Conservation (phyloP, 768 basidiomycete species). For the Mrakia gelida region DNA sequence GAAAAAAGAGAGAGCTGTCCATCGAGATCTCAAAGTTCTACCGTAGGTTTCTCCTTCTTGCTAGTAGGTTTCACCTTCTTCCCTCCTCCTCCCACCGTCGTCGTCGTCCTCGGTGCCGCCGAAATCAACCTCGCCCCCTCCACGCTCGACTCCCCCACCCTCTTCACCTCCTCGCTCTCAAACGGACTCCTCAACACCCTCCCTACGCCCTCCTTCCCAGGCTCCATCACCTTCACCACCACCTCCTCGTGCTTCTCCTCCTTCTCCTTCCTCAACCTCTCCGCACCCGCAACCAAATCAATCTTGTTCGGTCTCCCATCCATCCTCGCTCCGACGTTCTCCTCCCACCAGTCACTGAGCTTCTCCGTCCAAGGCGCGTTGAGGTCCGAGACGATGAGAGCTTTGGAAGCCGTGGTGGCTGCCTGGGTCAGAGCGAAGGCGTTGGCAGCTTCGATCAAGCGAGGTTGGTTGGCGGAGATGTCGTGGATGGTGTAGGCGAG, state of each 20-base stretch:
- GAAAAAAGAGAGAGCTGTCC: too few species aligned
- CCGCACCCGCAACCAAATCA: neutral
- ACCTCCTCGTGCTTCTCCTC: neutral
- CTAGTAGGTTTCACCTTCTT: neutral
- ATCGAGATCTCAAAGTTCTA: neutral
- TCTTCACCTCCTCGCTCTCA: neutral
- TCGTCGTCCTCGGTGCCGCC: neutral
- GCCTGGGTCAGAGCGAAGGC: neutral
- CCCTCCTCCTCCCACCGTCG: neutral
- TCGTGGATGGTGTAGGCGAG: conserved; percentile 12
- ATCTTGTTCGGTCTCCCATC: conserved; percentile 2
- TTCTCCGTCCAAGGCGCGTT: neutral
- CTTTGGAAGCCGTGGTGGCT: neutral
- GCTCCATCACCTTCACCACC: neutral
- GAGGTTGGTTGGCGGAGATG: conserved; percentile 15
- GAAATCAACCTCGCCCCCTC: neutral
- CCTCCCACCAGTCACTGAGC: neutral
- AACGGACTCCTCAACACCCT: neutral
- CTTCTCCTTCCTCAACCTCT: neutral
- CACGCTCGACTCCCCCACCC: neutral
- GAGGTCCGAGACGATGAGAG: neutral
- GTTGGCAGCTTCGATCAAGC: neutral
- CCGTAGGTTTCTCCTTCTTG: neutral
- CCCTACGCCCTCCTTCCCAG: neutral
- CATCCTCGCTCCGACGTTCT: neutral